Evolutionary conservation across 176 grass and related monocot species (phyloP).

Genomic region (Raddia distichophylla): DNA sequence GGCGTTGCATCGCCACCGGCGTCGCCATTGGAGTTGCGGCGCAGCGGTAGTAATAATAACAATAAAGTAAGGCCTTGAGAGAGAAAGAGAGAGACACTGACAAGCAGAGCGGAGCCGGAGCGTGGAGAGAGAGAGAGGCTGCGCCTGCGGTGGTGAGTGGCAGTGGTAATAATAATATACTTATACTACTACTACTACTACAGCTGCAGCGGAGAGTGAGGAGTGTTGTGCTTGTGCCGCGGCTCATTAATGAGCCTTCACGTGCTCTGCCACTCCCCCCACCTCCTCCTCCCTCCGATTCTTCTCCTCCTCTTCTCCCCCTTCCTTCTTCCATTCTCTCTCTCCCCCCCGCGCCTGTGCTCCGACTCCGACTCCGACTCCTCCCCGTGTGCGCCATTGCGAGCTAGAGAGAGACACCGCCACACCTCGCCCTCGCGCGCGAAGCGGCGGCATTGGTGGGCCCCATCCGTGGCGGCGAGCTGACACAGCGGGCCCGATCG

Average conservation of each 20-base stretch:
- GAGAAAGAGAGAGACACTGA: too few relatives aligned
- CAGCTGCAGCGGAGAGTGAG: too few relatives aligned
- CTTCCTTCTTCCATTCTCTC: too few relatives aligned
- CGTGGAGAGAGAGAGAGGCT: too few relatives aligned
- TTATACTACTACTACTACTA: too few relatives aligned
- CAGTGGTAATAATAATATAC: too few relatives aligned
- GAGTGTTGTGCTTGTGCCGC: constrained; percentile 29
- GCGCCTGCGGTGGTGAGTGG: too few relatives aligned
- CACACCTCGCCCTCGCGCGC: not conserved
- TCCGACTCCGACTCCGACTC: not conserved
- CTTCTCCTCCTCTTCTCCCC: not conserved
- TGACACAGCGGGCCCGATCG: not conserved
- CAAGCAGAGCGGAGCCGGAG: too few relatives aligned
- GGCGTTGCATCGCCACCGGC: not conserved
- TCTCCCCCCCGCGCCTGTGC: too few relatives aligned
- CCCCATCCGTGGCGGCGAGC: not conserved
- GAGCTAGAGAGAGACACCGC: not conserved
- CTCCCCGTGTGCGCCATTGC: constrained; percentile 45
- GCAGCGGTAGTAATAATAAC: not conserved
- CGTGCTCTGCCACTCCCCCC: constrained; percentile 50
- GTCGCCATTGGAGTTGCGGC: not conserved
- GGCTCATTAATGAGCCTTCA: constrained; percentile 69
- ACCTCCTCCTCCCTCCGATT: not conserved
- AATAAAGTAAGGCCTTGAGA: not conserved
- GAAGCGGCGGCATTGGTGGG: not conserved